phyloP scores from a whole-genome alignment of 208 protist genomes.

The Trypanosoma cruzi region DNA sequence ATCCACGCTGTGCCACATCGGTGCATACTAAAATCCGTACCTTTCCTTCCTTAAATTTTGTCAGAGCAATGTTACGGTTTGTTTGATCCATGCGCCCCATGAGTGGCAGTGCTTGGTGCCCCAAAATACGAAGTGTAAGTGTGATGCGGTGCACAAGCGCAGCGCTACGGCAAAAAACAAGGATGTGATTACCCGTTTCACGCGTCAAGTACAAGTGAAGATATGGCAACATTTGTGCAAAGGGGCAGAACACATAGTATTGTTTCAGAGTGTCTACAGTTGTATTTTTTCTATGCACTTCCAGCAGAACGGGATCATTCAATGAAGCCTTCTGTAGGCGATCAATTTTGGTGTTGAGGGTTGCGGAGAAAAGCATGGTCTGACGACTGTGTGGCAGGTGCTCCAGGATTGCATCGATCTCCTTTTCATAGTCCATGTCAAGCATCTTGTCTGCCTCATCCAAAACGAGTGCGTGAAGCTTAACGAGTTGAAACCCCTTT shows the following conservation, averaged over 20 bases:
- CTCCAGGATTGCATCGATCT: conserved; percentile 97
- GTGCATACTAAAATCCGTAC: conserved; percentile 92
- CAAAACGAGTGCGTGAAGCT: conserved; percentile 96
- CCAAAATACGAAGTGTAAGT: conserved; percentile 88
- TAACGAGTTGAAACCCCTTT: conserved; percentile 97
- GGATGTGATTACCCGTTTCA: conserved; percentile 90
- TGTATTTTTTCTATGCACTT: conserved; percentile 96
- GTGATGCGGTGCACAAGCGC: conserved; percentile 92
- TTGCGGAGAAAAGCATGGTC: conserved; percentile 98
- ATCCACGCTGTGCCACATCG: conserved; percentile 94
- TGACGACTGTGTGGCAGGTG: conserved; percentile 86
- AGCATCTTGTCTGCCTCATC: conserved; percentile 99
- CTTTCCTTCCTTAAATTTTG: conserved; percentile 91
- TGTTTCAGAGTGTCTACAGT: conserved; percentile 97
- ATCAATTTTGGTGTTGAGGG: conserved; percentile 98
- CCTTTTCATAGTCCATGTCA: conserved; percentile 98
- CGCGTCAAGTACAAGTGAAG: conserved; percentile 89
- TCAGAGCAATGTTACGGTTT: conserved; percentile 90
- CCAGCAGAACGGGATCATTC: conserved; percentile 95
- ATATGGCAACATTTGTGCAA: conserved; percentile 90
- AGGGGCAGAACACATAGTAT: conserved; percentile 98
- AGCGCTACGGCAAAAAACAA: conserved; percentile 92
- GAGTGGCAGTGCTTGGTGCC: conserved; percentile 89
- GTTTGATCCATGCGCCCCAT: conserved; percentile 94
- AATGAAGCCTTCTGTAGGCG: conserved; percentile 98